Percentiles rank a stretch among this genome's conserved stretches.
Conservation (phyloP, 352 stramenopile genomes). For the Globisporangium canariense region DNA sequence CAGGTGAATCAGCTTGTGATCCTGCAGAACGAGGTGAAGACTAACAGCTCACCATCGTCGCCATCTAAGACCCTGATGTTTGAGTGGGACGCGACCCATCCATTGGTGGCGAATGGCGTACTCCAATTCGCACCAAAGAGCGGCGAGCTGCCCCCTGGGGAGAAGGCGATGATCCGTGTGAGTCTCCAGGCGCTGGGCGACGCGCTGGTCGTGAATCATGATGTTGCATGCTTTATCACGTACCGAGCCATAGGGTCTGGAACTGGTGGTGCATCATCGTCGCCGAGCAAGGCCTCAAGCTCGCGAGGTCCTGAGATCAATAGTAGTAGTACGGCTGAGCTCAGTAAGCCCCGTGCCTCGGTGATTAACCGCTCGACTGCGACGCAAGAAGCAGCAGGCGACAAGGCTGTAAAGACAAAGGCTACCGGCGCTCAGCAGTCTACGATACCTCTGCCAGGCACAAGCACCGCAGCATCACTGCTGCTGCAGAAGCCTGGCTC, state of each 20-base stretch:
- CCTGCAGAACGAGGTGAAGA: conserved; percentile 39
- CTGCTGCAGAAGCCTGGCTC: conserved; percentile 3
- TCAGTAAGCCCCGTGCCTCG: conserved; percentile 27
- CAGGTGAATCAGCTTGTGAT: conserved; percentile 44
- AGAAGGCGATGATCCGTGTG: conserved; percentile 55
- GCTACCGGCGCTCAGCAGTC: not conserved
- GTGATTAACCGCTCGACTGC: conserved; percentile 62
- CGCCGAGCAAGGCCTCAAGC: not conserved
- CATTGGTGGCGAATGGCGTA: conserved; percentile 42
- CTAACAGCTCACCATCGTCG: not conserved
- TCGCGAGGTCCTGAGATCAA: not conserved
- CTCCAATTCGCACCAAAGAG: conserved; percentile 48
- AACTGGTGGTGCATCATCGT: not conserved
- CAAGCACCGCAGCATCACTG: not conserved
- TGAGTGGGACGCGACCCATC: conserved; percentile 58
- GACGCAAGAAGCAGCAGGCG: conserved; percentile 46
- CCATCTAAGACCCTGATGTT: conserved; percentile 25
- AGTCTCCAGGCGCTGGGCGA: conserved; percentile 38
- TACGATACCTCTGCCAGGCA: not conserved
- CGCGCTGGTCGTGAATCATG: conserved; percentile 60
- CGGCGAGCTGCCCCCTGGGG: conserved; percentile 42
- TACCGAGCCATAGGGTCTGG: conserved; percentile 12
- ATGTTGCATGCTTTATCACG: conserved; percentile 53
- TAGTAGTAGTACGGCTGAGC: conserved; percentile 6
- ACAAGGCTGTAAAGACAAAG: conserved; percentile 19